Conservation (phyloP, 495 filamentous ascomycete genomes). For the Xanthoparmelia taractica region DNA sequence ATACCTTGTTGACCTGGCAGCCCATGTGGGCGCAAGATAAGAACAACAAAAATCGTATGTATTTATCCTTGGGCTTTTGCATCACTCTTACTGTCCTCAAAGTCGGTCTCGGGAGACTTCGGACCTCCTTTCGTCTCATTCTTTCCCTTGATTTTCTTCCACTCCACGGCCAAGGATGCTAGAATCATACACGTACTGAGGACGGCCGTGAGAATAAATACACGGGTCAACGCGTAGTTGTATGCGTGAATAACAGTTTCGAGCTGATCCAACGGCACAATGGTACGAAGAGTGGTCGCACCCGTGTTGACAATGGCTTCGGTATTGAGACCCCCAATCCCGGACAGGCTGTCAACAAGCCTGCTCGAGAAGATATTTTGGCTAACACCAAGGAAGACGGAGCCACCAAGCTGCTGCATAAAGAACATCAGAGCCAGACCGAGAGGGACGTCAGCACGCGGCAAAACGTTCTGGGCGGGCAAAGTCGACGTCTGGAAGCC, state of each 20-base stretch:
- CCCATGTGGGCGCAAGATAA: no score
- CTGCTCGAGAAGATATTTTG: constrained; percentile 32
- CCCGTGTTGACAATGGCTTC: constrained; percentile 26
- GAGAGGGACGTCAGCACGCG: not conserved
- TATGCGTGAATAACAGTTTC: constrained; percentile 27
- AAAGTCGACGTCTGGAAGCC: not conserved
- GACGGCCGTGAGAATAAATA: constrained; percentile 15
- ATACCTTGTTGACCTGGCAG: no score
- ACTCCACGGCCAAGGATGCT: constrained; percentile 34
- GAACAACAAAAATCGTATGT: no score
- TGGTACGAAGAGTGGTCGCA: constrained; percentile 27
- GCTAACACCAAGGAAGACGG: constrained; percentile 34
- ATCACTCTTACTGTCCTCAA: no score
- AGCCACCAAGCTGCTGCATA: constrained; percentile 36
- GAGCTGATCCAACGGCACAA: constrained; percentile 25
- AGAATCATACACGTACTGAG: constrained; percentile 17
- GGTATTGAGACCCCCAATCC: constrained; percentile 21
- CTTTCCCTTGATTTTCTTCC: constrained; percentile 35
- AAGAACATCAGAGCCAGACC: not conserved
- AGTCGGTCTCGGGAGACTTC: no score
- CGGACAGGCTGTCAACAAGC: constrained; percentile 25
- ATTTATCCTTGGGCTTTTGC: no score
- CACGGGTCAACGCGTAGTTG: constrained; percentile 29
- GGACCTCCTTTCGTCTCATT: no score
- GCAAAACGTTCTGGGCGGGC: not conserved